Conservation (phyloP, 1,139 yeast species). For the Taiozyma sp. region DNA sequence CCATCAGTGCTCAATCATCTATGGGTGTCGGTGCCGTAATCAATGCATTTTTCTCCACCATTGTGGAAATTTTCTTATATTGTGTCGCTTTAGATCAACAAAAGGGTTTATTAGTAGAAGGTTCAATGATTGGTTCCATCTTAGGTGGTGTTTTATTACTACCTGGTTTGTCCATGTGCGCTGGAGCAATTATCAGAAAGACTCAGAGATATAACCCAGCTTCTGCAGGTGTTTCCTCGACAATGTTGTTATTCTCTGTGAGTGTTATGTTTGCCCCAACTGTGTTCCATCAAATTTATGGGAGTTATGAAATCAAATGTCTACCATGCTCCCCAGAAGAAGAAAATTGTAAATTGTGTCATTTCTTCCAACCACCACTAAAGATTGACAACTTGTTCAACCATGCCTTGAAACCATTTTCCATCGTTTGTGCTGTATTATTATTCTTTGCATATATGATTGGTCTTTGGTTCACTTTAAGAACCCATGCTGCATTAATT, state of each 20-base stretch:
- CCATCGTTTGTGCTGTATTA: conserved; percentile 74
- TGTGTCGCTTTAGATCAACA: conserved; percentile 86
- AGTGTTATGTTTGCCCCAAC: conserved; percentile 95
- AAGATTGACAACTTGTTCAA: conserved; percentile 59
- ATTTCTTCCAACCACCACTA: conserved; percentile 74
- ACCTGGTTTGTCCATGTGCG: conserved; percentile 90
- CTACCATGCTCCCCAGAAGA: conserved; percentile 23
- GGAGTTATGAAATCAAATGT: conserved; percentile 79
- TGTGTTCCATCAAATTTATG: conserved; percentile 83
- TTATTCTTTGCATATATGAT: conserved; percentile 83
- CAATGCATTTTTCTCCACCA: conserved; percentile 94
- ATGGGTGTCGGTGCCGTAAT: conserved; percentile 99
- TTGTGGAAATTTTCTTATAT: conserved; percentile 88
- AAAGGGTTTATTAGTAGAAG: conserved; percentile 90
- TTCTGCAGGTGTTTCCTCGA: conserved; percentile 95
- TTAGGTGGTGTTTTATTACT: conserved; percentile 86
- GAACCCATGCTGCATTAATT: conserved; percentile 94
- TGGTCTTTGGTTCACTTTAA: conserved; percentile 87
- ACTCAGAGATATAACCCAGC: conserved; percentile 95
- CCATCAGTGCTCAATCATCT: conserved; percentile 95
- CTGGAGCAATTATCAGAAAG: conserved; percentile 86
- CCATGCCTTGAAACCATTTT: conserved; percentile 71
- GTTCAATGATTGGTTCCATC: conserved; percentile 94
- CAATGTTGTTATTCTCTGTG: conserved; percentile 89
- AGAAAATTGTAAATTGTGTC: conserved; percentile 59